phyloP scores from a whole-genome alignment of 1,139 yeast species.

The Suhomyces bribrorum region DNA sequence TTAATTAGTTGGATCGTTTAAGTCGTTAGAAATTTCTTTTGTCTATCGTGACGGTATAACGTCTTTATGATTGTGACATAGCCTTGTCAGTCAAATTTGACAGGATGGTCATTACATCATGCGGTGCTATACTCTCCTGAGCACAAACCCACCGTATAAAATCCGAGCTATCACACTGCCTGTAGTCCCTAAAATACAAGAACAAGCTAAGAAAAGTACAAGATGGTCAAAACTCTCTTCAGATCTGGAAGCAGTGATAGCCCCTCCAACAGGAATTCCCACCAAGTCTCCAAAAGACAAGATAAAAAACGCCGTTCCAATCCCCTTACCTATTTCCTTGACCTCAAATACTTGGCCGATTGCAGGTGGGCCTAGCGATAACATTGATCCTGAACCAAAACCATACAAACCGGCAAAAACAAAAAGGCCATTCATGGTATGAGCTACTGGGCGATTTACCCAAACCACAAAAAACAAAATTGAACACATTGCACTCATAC shows the following conservation, averaged over 20 bases:
- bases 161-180: slow-evolving; percentile 29
- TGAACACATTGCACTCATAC: slow-evolving; percentile 22
- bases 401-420: slow-evolving; percentile 32
- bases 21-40: too few relatives aligned
- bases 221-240: slow-evolving; percentile 27
- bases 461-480: slow-evolving; percentile 28
- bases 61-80: too few relatives aligned
- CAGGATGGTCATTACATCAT: too few relatives aligned
- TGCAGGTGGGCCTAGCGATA: slow-evolving; percentile 33
- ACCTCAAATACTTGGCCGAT: slow-evolving; percentile 31
- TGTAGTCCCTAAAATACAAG: slow-evolving; percentile 27
- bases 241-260: slow-evolving; percentile 26
- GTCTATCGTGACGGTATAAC: too few relatives aligned
- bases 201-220: slow-evolving; percentile 30
- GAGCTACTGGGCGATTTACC: slow-evolving; percentile 31
- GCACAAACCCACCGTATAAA: slow-evolving; percentile 27
- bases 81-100: too few relatives aligned
- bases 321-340: slow-evolving; percentile 32
- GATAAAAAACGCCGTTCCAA: slow-evolving; percentile 36
- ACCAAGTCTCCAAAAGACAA: slow-evolving; percentile 35
- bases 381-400: slow-evolving; percentile 33
- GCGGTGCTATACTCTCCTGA: neutral
- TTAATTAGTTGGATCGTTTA: too few relatives aligned
- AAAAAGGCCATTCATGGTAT: slow-evolving; percentile 25
- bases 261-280: slow-evolving; percentile 41